phyloP scores from a whole-genome alignment of 805 yeast genomes.

The Teunomyces atbi region DNA sequence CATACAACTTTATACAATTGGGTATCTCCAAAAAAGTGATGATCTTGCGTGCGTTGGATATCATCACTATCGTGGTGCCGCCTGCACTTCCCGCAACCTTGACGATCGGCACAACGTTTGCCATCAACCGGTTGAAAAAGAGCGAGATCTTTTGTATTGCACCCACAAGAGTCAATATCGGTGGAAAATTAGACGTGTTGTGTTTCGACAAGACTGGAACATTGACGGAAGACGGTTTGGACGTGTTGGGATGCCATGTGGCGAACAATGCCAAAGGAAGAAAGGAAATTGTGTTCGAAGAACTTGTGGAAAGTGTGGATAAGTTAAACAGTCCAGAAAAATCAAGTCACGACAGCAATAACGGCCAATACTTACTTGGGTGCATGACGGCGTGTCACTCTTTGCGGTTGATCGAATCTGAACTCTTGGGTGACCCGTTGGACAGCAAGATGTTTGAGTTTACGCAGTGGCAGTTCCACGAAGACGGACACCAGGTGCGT shows the following conservation, averaged over 20 bases:
- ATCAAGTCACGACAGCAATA: slow-evolving; percentile 25
- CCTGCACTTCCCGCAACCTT: slow-evolving; percentile 98
- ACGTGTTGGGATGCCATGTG: slow-evolving; percentile 63
- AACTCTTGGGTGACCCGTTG: slow-evolving; percentile 87
- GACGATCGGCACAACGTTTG: slow-evolving; percentile 95
- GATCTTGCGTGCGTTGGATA: slow-evolving; percentile 85
- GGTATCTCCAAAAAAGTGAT: slow-evolving; percentile 70
- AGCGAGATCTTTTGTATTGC: slow-evolving; percentile 81
- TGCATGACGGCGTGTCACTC: slow-evolving; percentile 85
- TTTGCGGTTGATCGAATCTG: slow-evolving; percentile 72
- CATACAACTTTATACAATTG: slow-evolving; percentile 74
- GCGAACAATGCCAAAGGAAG: slow-evolving; percentile 41
- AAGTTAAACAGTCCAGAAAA: slow-evolving; percentile 1
- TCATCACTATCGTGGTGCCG: slow-evolving; percentile 95
- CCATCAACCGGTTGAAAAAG: slow-evolving; percentile 67
- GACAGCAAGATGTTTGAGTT: slow-evolving; percentile 93
- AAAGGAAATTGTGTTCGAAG: slow-evolving; percentile 36
- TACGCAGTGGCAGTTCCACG: slow-evolving; percentile 73
- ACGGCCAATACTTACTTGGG: slow-evolving; percentile 31
- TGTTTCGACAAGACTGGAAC: slow-evolving; percentile 99
- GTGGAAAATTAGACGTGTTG: slow-evolving; percentile 86
- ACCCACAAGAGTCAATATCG: slow-evolving; percentile 93
- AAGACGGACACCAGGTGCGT: slow-evolving; percentile 38
- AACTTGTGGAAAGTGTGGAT: slow-evolving; percentile 14
- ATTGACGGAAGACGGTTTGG: slow-evolving; percentile 93